Base-by-base conservation (phyloP, 768 basidiomycete genomes). In the Termitomyces sp. region DNA sequence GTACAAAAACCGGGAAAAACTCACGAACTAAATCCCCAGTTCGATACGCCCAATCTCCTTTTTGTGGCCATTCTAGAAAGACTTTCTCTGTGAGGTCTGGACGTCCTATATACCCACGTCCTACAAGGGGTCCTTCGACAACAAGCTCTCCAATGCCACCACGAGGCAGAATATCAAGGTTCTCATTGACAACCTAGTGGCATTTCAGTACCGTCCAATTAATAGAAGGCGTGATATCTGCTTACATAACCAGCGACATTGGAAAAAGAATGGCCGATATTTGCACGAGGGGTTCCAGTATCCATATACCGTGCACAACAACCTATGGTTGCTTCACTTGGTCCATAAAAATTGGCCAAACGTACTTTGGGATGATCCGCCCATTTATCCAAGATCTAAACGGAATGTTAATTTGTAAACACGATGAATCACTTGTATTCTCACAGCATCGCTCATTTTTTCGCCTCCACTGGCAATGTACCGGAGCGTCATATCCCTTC, bases 261-360 rank as follows among this genome's bases (percentile, higher is more conserved):
- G 3, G 69, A 66, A 42, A 80, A 79, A 9, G 76, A 68, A 42
- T 64, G 68, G 22, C 80, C 80, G 40, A 81, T 74, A 54, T 80
- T 79, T 13, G 74, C 72, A 53, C 73, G 72, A 13, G 74, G 74
- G 18, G 71, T 77, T 22, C 61, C 67, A 36, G 65, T 60, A 52
- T 74, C 69, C 75, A 81, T 75, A 43, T 69, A 70, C 40, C 80
- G 69, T 3, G 76, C 75, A 54, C 75, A 77, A 61, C 80, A 81
- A 10, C 80, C 80, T 59, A 81, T 81, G 8, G 80, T 80, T 22
- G 73, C 80, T 64, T 81, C 80, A 53, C 75, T 81, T 18, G 80
- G 80, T 1, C 80, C 80, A 60, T 81, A 80, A 58, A 80, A 80
- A 59, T 81, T 81, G 10, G 74, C 79, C 13, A 81, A 66, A 24